phyloP scores from a whole-genome alignment of 768 basidiomycete species.

The Pleurotus djamor region DNA sequence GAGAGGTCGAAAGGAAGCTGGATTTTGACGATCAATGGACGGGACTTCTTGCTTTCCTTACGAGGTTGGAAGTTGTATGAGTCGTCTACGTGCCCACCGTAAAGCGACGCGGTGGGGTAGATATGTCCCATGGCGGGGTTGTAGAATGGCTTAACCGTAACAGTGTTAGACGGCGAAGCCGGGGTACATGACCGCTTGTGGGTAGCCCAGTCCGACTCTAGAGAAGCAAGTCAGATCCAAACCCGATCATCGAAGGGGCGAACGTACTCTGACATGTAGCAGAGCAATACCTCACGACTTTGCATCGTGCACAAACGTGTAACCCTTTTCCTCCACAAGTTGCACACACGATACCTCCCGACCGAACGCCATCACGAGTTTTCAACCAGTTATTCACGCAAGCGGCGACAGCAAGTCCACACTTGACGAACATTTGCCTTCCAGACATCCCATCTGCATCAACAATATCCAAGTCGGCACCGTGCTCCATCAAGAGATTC shows the following conservation, averaged over 20 bases:
- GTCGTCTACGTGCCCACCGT: conserved; percentile 13
- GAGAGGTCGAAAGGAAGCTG: conserved; percentile 35
- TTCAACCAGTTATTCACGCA: conserved; percentile 42
- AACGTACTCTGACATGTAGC: conserved; percentile 50
- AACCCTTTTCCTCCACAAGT: conserved; percentile 22
- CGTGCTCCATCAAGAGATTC: conserved; percentile 45
- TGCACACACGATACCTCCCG: conserved; percentile 38
- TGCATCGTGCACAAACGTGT: conserved; percentile 36
- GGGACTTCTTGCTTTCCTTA: conserved; percentile 21
- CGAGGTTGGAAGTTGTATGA: conserved; percentile 18
- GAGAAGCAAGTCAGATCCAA: not conserved
- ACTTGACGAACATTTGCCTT: conserved; percentile 20
- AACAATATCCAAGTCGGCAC: conserved; percentile 36
- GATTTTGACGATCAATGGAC: conserved; percentile 49
- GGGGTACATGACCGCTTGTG: conserved; percentile 47
- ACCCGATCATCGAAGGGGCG: not conserved
- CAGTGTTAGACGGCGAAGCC: conserved; percentile 36
- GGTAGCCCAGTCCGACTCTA: conserved; percentile 42
- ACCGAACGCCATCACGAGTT: conserved; percentile 41
- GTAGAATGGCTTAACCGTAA: conserved; percentile 43
- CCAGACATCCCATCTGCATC: conserved; percentile 31
- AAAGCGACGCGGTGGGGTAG: conserved; percentile 19
- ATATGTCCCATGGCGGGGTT: conserved; percentile 15
- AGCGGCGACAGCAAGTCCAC: conserved; percentile 43
- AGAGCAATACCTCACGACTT: conserved; percentile 49